Base-by-base conservation (phyloP, 1,284 basidiomycete species). In the Mycosarcoma mackinlayi region DNA sequence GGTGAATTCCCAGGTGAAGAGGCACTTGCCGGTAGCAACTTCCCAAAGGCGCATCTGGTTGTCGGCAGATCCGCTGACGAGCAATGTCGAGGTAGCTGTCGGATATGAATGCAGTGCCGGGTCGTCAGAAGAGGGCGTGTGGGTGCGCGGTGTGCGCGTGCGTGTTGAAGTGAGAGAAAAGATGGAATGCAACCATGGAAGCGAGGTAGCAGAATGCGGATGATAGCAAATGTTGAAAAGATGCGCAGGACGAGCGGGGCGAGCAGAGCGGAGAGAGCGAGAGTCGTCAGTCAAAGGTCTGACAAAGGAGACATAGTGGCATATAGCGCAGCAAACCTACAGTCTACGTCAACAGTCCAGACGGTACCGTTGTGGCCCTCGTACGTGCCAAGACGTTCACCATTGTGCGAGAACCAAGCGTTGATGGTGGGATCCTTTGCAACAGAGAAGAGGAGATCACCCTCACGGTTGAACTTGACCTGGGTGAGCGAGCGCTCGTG, bases 371-470 rank as follows among this genome's bases (percentile, higher is more conserved):
- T 98, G 85, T 98, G 90, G 40, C 94, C 96, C 55, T 93, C 90
- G 83, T 97, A 98, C 56, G 96, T 98, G 45, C 95, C 96, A 78
- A 98, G 85, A 62, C 96, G 87, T 86, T 98, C 95, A 72, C 96
- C 96, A 81, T 99, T 99, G 81, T 96, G 93, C n/a, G 94, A 91
- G 85, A 89, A 98, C 94, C 94, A 97, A 47, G 92, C 93, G 82
- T 97, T 98, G 84, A 98, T 92, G 77, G 92, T 84, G 78, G 91
- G 88, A 84, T 99, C 95, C 87, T 98, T 98, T 79, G 93, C 94
- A 80, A 91, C 92, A 25, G 94, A 91, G 85, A 98, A 98, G 56
- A 99, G 87, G 13, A 98, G 87, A 84, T 98, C 95, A 73, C 95
- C 95, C 83, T 98, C 95, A 57, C 87, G 85, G 87, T 98, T 98